A percentile compares a stretch with the other conserved stretches of the same genome.
Conservation (phyloP, 331 rosid genomes). For the Quercus phellos region DNA sequence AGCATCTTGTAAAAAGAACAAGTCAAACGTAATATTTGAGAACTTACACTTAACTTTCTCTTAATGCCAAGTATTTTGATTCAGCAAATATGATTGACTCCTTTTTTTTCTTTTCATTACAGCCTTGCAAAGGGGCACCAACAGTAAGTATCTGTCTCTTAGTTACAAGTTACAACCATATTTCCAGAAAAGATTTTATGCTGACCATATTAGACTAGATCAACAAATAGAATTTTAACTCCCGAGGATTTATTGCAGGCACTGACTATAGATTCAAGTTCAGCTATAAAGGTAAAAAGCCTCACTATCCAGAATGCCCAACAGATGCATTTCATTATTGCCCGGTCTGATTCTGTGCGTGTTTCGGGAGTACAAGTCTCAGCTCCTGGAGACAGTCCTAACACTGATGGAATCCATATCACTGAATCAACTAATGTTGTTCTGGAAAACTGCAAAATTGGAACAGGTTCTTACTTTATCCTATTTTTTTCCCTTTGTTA, state of each 20-base stretch:
- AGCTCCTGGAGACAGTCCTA: conserved; percentile 90
- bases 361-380: conserved; percentile 58
- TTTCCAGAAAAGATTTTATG: conserved; percentile 4
- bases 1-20: conserved; percentile 91
- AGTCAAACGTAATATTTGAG: conserved; percentile 54
- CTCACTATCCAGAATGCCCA: conserved; percentile 84
- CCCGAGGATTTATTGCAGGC: conserved; percentile 57
- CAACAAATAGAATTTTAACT: conserved; percentile 13
- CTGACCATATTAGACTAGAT: conserved; percentile 5
- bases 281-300: conserved; percentile 64
- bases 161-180: background rate
- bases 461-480: conserved; percentile 64
- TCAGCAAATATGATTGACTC: background rate
- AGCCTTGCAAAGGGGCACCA: conserved; percentile 97
- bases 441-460: conserved; percentile 76
- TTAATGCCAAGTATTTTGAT: conserved; percentile 13
- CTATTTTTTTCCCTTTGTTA: background rate
- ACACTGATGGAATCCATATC: conserved; percentile 95
- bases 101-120: conserved; percentile 19
- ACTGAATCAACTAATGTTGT: conserved; percentile 80
- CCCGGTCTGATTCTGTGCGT: conserved; percentile 60
- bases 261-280: conserved; percentile 75
- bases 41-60: conserved; percentile 3
- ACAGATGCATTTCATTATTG: conserved; percentile 80
- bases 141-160: conserved; percentile 58